These are phyloP conservation scores for Entelexis paramagnoliae DNA, from an alignment of 1,139 yeast genomes.

Conservation along the genomic window DNA sequence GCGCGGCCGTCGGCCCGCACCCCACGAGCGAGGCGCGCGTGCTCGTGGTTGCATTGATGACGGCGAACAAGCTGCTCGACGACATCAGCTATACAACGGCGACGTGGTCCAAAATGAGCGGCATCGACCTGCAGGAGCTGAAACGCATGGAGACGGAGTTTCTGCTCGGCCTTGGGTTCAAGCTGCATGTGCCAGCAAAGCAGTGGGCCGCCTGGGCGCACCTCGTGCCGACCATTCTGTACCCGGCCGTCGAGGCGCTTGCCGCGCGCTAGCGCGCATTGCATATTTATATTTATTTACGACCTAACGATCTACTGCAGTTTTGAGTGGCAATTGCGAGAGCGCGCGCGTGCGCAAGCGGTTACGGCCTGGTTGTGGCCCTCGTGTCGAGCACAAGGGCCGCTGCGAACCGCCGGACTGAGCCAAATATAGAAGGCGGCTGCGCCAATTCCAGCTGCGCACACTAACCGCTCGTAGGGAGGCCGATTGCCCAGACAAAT, in stretches of 20 bases:
- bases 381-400: no score
- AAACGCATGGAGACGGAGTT: constrained; percentile 52
- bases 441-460: no score
- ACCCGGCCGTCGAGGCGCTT: constrained; percentile 19
- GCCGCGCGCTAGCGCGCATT: no score
- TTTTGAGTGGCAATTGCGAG: no score
- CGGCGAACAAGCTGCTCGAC: constrained; percentile 86
- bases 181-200: constrained; percentile 26
- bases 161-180: constrained; percentile 29
- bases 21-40: constrained; percentile 44
- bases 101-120: constrained; percentile 90
- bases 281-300: constrained; percentile 3
- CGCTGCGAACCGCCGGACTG: no score
- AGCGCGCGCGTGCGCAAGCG: no score
- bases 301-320: not conserved
- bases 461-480: no score
- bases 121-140: constrained; percentile 48
- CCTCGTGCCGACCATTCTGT: not conserved
- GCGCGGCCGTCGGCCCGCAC: constrained; percentile 27
- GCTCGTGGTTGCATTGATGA: constrained; percentile 54
- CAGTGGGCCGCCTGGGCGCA: constrained; percentile 29
- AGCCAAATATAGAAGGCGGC: no score
- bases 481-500: no score
- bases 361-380: no score
- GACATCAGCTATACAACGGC: constrained; percentile 87